Evolutionary conservation across 2,329 filamentous ascomycete genomes (phyloP).

Genomic region (Hypoxylon sp.): DNA sequence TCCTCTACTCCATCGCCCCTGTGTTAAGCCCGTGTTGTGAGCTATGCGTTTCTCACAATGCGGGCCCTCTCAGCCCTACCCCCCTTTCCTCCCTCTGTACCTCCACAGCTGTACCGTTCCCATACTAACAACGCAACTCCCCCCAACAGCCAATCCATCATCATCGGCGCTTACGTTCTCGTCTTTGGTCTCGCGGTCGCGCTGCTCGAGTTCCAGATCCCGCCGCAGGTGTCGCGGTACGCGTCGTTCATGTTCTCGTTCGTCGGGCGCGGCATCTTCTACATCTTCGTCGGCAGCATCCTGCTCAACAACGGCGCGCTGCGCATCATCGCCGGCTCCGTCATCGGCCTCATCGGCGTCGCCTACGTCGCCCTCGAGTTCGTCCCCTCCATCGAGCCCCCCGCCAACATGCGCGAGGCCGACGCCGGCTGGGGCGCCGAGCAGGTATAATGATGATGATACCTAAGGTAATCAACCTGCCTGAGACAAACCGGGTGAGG

Average conservation of each 20-base stretch:
- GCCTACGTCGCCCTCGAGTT: constrained; percentile 84
- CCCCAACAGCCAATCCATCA: constrained; percentile 73
- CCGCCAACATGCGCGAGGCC: constrained; percentile 84
- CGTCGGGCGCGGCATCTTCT: constrained; percentile 95
- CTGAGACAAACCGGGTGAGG: too few relatives aligned
- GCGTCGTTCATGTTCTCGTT: constrained; percentile 99
- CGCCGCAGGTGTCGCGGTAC: constrained; percentile 91
- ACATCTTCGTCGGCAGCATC: constrained; percentile 93
- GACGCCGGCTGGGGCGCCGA: constrained; percentile 83
- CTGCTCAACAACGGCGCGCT: constrained; percentile 78
- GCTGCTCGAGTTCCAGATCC: constrained; percentile 92
- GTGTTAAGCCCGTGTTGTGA: constrained; percentile 44
- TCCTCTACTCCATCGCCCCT: constrained; percentile 55
- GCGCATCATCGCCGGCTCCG: constrained; percentile 81
- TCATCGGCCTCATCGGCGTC: constrained; percentile 84
- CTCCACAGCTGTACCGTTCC: neutral
- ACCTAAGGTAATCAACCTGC: neutral
- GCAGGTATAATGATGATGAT: constrained; percentile 66
- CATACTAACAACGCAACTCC: constrained; percentile 12
- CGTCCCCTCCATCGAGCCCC: constrained; percentile 83
- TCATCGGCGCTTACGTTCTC: constrained; percentile 90
- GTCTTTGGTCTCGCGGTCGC: constrained; percentile 87
- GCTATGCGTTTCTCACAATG: neutral
- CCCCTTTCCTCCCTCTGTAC: neutral
- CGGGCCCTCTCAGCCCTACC: too few relatives aligned